phyloP scores from a whole-genome alignment of 164 flowering plant species.

The Sextonia rubra region DNA sequence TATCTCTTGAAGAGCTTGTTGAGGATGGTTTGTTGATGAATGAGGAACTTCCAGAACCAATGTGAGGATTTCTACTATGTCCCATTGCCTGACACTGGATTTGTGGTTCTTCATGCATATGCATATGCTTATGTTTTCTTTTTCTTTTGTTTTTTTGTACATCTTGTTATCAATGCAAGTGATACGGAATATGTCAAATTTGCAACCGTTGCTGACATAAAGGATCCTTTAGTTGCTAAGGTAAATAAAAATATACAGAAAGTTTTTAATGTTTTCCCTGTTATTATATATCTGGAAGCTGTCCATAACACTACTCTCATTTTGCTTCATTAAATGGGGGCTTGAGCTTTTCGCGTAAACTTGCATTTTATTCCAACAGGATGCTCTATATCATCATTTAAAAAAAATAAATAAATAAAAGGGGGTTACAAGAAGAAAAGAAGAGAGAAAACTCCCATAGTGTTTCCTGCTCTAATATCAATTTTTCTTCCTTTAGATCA shows the following conservation, averaged over 20 bases:
- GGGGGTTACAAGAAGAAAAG: too few species aligned
- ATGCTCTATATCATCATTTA: too few species aligned
- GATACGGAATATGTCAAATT: constrained; percentile 56
- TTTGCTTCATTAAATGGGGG: too few species aligned
- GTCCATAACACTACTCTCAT: neutral
- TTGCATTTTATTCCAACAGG: too few species aligned
- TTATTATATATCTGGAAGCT: neutral
- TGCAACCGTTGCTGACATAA: constrained; percentile 52
- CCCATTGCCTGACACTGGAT: neutral
- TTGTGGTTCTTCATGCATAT: neutral
- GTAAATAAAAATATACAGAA: constrained; percentile 25
- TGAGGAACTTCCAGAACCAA: constrained; percentile 83
- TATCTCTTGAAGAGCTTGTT: constrained; percentile 94
- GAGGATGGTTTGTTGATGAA: constrained; percentile 73
- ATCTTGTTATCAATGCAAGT: constrained; percentile 32
- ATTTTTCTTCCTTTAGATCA: too few species aligned
- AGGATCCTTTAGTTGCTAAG: constrained; percentile 83
- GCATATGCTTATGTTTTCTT: too few species aligned
- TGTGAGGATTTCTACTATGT: constrained; percentile 40
- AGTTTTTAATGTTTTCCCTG: neutral
- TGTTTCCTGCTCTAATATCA: too few species aligned
- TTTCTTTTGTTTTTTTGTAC: too few species aligned
- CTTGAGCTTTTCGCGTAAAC: too few species aligned
- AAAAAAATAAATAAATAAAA: too few species aligned
- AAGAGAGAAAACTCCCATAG: too few species aligned